Conservation (phyloP, 805 yeast species). For the Cyberlindnera veronae region DNA sequence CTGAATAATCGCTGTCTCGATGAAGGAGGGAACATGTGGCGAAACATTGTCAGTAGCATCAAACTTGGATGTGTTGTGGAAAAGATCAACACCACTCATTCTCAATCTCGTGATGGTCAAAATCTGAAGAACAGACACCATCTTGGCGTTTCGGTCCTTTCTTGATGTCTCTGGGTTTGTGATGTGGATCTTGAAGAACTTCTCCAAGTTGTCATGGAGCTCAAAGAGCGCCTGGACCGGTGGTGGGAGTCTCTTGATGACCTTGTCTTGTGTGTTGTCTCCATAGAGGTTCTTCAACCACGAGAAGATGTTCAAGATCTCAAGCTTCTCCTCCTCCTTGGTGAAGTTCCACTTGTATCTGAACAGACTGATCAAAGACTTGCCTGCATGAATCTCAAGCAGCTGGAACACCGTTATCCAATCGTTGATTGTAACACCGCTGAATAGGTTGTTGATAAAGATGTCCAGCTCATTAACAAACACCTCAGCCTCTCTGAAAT, state of each 20-base stretch:
- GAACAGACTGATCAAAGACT: constrained; percentile 54
- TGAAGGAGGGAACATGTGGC: constrained; percentile 71
- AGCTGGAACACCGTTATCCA: constrained; percentile 78
- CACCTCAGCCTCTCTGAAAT: constrained; percentile 48
- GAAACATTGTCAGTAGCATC: constrained; percentile 27
- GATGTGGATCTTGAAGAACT: constrained; percentile 61
- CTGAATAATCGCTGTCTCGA: constrained; percentile 74
- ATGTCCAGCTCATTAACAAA: constrained; percentile 65
- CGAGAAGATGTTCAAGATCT: constrained; percentile 62
- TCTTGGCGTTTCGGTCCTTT: constrained; percentile 60
- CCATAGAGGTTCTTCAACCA: constrained; percentile 60
- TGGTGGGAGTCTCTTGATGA: constrained; percentile 56
- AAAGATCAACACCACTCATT: constrained; percentile 55
- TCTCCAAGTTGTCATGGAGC: constrained; percentile 63
- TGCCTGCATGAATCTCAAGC: constrained; percentile 65
- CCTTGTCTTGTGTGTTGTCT: constrained; percentile 40
- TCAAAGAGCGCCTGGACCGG: constrained; percentile 63
- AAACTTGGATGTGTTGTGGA: constrained; percentile 23
- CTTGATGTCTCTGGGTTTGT: constrained; percentile 55
- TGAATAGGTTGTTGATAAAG: constrained; percentile 54
- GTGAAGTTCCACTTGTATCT: constrained; percentile 37
- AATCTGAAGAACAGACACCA: constrained; percentile 65
- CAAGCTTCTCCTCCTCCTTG: constrained; percentile 47
- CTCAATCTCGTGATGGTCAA: constrained; percentile 62
- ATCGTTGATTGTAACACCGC: constrained; percentile 57